Evolutionary conservation across 352 stramenopile species (phyloP).

Genomic region (Blastocystis sp.): DNA sequence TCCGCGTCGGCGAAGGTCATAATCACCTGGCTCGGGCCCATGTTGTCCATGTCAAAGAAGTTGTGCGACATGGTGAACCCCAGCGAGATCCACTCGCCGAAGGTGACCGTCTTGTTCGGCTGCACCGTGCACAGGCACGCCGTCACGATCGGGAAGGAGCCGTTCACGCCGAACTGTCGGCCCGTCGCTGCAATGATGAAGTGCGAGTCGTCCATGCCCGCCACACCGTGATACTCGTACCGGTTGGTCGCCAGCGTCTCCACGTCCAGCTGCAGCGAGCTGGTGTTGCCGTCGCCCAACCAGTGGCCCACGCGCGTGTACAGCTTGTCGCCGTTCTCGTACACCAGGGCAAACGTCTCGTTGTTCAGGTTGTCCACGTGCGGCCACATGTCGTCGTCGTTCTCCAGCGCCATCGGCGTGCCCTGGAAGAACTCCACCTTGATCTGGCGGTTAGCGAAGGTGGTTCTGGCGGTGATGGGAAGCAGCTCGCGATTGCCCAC

Average conservation of each 20-base stretch:
- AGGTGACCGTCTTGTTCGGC: background rate
- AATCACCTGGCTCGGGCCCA: slow-evolving; percentile 57
- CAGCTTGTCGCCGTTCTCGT: slow-evolving; percentile 49
- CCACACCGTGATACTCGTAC: slow-evolving; percentile 68
- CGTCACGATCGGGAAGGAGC: background rate
- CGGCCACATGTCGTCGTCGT: slow-evolving; percentile 60
- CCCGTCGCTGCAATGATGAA: slow-evolving; percentile 68
- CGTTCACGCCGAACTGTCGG: slow-evolving; percentile 45
- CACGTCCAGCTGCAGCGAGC: background rate
- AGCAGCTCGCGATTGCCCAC: slow-evolving; percentile 50
- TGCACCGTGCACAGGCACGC: slow-evolving; percentile 51
- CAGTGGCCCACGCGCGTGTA: slow-evolving; percentile 49
- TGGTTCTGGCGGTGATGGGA: slow-evolving; percentile 20
- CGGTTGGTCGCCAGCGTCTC: slow-evolving; percentile 43
- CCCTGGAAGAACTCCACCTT: slow-evolving; percentile 20
- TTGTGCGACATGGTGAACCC: slow-evolving; percentile 64
- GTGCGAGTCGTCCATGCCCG: slow-evolving; percentile 60
- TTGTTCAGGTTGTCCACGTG: slow-evolving; percentile 56
- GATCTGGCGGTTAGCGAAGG: background rate
- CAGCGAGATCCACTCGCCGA: slow-evolving; percentile 40
- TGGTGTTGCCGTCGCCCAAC: background rate
- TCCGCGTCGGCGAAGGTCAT: slow-evolving; percentile 46
- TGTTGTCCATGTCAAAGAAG: slow-evolving; percentile 70
- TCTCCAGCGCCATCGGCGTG: background rate
- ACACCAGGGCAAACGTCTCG: slow-evolving; percentile 52